These are phyloP conservation scores for Solanum megistacrolobum DNA, from an alignment of 257 asterid genomes.

Conservation along the genomic window DNA sequence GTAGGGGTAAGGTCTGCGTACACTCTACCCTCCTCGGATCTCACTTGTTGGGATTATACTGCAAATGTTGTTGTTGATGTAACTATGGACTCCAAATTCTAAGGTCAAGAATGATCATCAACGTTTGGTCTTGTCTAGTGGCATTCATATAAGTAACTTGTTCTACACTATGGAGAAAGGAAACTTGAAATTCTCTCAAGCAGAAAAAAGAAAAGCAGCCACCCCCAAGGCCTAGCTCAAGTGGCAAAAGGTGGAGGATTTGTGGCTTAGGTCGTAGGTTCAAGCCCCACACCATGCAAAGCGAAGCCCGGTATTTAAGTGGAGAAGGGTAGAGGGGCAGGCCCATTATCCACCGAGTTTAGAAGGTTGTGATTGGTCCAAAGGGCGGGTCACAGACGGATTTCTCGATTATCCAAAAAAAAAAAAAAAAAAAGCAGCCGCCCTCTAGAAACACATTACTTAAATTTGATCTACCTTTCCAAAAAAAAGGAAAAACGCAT, in stretches of 20 bases:
- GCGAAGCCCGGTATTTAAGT: too few species aligned
- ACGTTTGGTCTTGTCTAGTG: neutral
- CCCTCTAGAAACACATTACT: neutral
- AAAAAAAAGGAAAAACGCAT: neutral
- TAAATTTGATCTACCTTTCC: neutral
- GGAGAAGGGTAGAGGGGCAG: too few species aligned
- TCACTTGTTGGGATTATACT: neutral
- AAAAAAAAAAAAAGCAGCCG: too few species aligned
- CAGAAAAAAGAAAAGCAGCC: too few species aligned
- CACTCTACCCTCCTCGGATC: neutral
- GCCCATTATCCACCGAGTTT: too few species aligned
- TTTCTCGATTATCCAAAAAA: too few species aligned
- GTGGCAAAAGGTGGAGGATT: too few species aligned
- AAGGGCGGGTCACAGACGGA: too few species aligned
- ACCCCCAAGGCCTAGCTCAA: too few species aligned
- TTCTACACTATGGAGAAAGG: neutral
- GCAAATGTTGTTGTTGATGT: accelerated
- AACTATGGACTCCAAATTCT: neutral
- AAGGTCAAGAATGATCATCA: neutral
- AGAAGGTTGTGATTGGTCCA: too few species aligned
- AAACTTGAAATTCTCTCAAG: neutral
- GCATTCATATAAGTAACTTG: neutral
- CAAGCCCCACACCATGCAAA: too few species aligned
- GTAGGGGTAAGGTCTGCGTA: neutral
- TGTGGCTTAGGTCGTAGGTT: too few species aligned